Conservation (phyloP, 1,284 basidiomycete genomes). For the Malassezia psittaci region DNA sequence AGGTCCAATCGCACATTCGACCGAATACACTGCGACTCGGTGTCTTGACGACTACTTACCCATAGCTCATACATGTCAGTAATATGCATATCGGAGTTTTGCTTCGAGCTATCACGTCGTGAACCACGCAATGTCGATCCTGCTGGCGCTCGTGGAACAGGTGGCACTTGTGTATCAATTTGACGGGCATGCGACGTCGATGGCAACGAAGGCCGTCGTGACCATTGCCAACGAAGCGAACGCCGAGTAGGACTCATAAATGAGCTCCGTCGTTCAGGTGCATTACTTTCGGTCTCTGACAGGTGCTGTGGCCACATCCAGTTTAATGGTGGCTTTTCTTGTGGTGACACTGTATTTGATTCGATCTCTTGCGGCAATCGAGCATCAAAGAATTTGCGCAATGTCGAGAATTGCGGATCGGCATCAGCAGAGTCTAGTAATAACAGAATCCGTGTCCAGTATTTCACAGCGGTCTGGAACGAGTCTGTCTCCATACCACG, state of each 20-base stretch:
- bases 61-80: slow-evolving; percentile 8
- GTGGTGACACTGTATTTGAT: not conserved
- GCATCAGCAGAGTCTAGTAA: slow-evolving; percentile 35
- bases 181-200: not conserved
- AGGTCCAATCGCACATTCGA: slow-evolving; percentile 36
- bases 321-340: no score
- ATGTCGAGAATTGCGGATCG: slow-evolving; percentile 29
- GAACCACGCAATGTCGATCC: slow-evolving; percentile 2
- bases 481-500: not conserved
- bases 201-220: slow-evolving; percentile 7
- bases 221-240: slow-evolving; percentile 6
- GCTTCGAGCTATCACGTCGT: not conserved
- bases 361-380: slow-evolving; percentile 12
- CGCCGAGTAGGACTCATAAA: not conserved
- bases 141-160: not conserved
- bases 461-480: not conserved
- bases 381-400: slow-evolving; percentile 40
- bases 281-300: not conserved
- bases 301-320: no score
- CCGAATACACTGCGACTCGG: slow-evolving; percentile 9
- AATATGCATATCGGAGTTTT: not conserved
- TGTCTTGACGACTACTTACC: not conserved
- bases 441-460: slow-evolving; percentile 26
- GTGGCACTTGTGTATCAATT: not conserved
- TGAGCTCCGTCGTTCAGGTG: not conserved